Base-by-base conservation (phyloP, 1,284 basidiomycete genomes). In the Grifola frondosa region DNA sequence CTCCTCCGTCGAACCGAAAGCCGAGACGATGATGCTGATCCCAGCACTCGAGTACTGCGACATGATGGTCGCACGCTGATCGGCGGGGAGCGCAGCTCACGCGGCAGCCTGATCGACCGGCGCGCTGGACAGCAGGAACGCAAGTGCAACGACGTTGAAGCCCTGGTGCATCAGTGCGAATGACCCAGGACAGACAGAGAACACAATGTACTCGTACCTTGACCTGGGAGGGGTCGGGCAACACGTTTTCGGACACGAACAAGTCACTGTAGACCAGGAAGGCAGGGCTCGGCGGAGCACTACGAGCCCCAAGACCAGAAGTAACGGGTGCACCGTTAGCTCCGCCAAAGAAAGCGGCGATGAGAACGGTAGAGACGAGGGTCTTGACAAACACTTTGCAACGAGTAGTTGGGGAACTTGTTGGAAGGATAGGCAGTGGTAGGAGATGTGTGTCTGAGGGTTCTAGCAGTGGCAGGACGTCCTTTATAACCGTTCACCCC, bases 1-100 rank as follows among this genome's bases (percentile, higher is more conserved):
- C 1, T 60, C 58, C 32, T 78, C 74, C 1, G 75, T 74, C 4
- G 70, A 68, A 5, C 78, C 77, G 42, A 77, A 77, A 11, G 62
- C 68, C 16, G 73, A 70, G 12, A 75, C 73, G 23, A 76, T 60
- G 26, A 77, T 52, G 41, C 67, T 72, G 52, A 76, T 70, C 5
- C 71, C 74, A 1, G 73, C 74, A 22, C 61, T 56, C 15, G 60
- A 59, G 52, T 77, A 77, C 38, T 69, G 59, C 6, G 64, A 53
- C 37, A 72, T 63, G 58, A 71, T 63, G 30, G 59, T 44, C 17
- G 56, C 45, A n/a, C 72, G 65, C 16, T 65, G 10, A 21, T 36
- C 41, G 15, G 46, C 32, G 17, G 46, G 10, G 31, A 49, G 42
- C 13, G 16, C 23, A 17, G 42, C 42, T 30, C 20, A 49, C 15